Percentiles rank a stretch among this genome's conserved stretches.
These are phyloP conservation scores for Chenopodium album DNA, from an alignment of 148 eudicot genomes.

Conservation along the genomic window DNA sequence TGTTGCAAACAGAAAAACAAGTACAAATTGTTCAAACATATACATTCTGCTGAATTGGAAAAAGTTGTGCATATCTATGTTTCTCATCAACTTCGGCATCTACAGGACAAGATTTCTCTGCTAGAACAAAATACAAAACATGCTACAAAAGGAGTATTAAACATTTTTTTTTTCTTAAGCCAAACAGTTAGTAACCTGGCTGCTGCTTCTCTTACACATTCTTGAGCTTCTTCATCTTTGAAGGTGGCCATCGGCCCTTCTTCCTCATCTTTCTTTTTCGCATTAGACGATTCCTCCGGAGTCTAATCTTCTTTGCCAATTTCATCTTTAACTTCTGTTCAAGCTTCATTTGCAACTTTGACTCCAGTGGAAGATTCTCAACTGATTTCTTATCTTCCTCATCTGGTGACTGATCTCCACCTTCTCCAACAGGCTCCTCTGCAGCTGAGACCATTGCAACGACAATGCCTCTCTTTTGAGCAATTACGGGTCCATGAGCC, in stretches of 20 bases:
- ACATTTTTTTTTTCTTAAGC: neutral
- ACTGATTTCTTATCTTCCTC: conserved; percentile 40
- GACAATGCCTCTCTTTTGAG: conserved; percentile 39
- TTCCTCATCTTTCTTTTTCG: conserved; percentile 77
- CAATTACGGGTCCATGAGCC: conserved; percentile 32
- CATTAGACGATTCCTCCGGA: conserved; percentile 68
- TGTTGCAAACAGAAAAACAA: neutral
- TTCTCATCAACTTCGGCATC: conserved; percentile 22
- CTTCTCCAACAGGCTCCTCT: conserved; percentile 39
- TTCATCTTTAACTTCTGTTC: conserved; percentile 80
- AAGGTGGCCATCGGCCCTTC: conserved; percentile 98
- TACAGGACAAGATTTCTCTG: neutral
- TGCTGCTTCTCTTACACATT: conserved; percentile 50
- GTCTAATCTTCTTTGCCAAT: conserved; percentile 80
- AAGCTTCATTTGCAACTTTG: conserved; percentile 59
- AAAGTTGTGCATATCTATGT: conserved; percentile 13
- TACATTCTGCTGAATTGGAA: conserved; percentile 8
- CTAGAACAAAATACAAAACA: neutral
- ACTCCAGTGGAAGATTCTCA: conserved; percentile 78
- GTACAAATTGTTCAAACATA: neutral
- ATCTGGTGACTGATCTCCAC: conserved; percentile 36
- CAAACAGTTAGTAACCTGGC: conserved; percentile 24
- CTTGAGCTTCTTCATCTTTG: conserved; percentile 91
- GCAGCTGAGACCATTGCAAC: conserved; percentile 56
- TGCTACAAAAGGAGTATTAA: conserved; percentile 7